Evolutionary conservation across 177 flowering plant species (phyloP), one percentile per base, ranked within the genome.

Genomic region (Vitis hybrid): DNA sequence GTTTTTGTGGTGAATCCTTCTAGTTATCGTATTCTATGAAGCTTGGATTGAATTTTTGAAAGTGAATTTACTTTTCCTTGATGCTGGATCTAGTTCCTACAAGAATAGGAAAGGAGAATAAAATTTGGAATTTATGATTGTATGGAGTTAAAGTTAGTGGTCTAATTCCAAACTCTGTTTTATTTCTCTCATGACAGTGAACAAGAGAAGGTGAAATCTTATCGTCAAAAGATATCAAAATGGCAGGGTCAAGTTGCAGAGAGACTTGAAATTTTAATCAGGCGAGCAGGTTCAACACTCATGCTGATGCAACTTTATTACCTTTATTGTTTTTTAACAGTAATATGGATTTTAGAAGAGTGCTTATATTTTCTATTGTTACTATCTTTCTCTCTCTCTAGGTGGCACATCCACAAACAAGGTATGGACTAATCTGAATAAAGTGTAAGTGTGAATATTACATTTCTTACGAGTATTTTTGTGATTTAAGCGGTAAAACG

Each of bases 161-260:
- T 54, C 56, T 54, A 54, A 19, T 58, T 58, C 14, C 61, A 11
- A 40, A 9, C 7, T 5, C 30, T 63, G 6, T 50, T 60, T 52
- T 11, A 30, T 9, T 67, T 76, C 60, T 45, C 65, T 57, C 66
- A 21, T 63, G 61, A 52, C 78, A 96, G 99, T 74, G 99, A 96
- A 72, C 82, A 75, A 26, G 88, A 89, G 80, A 92, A 92, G 88
- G 96, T 94, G 75, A 91, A 88, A 75, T 82, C 88, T 56, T 89
- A 92, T 79, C 87, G 87, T 56, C 87, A 88, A 68, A 96, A 92
- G 83, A 87, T 96, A 81, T 83, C 84, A 62, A 87, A 86, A 73
- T 96, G 98, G 99, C 91, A 89, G 69, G 82, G 85, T 21, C 87
- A 94, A 75, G 96, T 92, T 62, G 80, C 91, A 14, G 98, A 96